These are phyloP conservation scores for Xanthoceras sorbifolium DNA, from an alignment of 345 rosid species.

Conservation along the genomic window DNA sequence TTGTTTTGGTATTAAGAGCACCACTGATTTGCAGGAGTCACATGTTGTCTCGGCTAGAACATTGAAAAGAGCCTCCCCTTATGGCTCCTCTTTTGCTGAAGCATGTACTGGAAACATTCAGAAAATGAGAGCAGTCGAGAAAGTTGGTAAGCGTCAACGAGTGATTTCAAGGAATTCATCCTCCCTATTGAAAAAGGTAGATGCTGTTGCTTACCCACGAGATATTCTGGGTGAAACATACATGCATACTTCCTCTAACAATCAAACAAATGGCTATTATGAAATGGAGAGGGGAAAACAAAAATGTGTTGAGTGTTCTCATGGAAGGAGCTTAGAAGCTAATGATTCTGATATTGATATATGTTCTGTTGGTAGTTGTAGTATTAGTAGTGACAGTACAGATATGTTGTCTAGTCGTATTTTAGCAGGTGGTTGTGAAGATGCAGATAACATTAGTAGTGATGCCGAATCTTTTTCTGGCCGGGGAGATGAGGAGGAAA, in stretches of 20 bases:
- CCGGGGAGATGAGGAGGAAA: constrained; percentile 29
- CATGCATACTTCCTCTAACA: constrained; percentile 36
- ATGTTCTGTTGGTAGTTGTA: constrained; percentile 76
- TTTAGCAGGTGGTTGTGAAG: constrained; percentile 33
- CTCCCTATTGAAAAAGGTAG: constrained; percentile 36
- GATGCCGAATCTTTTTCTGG: constrained; percentile 52
- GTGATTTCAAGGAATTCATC: constrained; percentile 20
- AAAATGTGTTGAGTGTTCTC: constrained; percentile 30
- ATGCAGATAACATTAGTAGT: constrained; percentile 38
- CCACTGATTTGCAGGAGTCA: constrained; percentile 33
- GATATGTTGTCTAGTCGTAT: constrained; percentile 24
- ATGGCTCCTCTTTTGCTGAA: constrained; percentile 36
- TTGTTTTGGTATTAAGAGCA: constrained; percentile 22
- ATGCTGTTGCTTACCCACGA: constrained; percentile 44
- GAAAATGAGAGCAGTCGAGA: constrained; percentile 33
- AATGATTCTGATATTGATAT: constrained; percentile 42
- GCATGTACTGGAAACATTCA: constrained; percentile 34
- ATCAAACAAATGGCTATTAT: constrained; percentile 31
- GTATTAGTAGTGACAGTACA: constrained; percentile 38
- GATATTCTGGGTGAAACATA: constrained; percentile 39
- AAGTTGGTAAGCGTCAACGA: constrained; percentile 23
- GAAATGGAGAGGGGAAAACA: constrained; percentile 47
- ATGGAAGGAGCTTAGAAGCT: constrained; percentile 27
- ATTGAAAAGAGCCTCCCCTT: constrained; percentile 45
- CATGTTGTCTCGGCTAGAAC: constrained; percentile 37